Conservation (phyloP, 306 rosid genomes). For the Citrullus colocynthis region DNA sequence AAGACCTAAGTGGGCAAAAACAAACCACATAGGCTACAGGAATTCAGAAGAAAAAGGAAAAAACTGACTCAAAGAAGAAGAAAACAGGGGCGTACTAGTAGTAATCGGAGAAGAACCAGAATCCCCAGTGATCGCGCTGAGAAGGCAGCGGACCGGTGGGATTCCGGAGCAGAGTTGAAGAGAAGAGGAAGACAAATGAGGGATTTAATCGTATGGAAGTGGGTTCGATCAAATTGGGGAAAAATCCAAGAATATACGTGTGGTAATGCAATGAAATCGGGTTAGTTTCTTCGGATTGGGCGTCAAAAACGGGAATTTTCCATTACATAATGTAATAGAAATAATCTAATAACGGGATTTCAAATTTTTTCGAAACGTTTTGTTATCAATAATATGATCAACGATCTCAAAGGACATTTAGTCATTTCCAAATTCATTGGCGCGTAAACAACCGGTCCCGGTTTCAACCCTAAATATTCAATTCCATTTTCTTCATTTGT, state of each 20-base stretch:
- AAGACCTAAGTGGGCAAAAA: conserved; percentile 14
- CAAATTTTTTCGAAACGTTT: not conserved
- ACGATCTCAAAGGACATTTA: not conserved
- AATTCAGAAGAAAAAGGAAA: not conserved
- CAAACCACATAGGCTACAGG: not conserved
- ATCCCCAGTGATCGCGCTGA: conserved; percentile 17
- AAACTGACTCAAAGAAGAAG: not conserved
- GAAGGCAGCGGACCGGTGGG: conserved; percentile 25
- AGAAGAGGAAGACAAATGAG: not conserved
- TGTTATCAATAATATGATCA: not conserved
- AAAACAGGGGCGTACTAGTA: not conserved
- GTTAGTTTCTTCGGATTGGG: not conserved
- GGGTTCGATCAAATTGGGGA: not conserved
- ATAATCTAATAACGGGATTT: not conserved
- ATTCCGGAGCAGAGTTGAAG: conserved; percentile 16
- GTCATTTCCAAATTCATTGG: not conserved
- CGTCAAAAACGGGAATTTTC: not conserved
- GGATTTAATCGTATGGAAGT: not conserved
- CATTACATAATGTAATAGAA: not conserved
- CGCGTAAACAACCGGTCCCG: not conserved
- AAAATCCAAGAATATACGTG: not conserved
- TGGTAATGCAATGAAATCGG: conserved; percentile 4
- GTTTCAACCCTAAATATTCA: not conserved
- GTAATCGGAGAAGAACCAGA: not conserved
- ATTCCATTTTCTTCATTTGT: too few species aligned